phyloP scores from a whole-genome alignment of 768 basidiomycete species.

The Russula virescens region DNA sequence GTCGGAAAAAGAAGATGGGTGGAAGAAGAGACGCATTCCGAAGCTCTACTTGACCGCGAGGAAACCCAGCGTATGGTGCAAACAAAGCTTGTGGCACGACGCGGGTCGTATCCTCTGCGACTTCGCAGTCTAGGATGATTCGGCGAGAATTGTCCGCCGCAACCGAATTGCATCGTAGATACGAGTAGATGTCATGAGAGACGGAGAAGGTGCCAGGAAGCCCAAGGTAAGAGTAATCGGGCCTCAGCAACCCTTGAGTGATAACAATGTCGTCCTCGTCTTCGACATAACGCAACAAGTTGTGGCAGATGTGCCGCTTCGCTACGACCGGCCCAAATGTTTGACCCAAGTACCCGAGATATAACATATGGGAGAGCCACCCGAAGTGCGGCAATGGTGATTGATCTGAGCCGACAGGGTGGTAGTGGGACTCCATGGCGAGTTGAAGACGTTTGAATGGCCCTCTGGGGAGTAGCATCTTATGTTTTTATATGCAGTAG shows the following conservation, averaged over 20 bases:
- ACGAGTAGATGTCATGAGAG: conserved; percentile 9
- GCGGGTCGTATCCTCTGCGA: background rate
- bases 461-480: no score
- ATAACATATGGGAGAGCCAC: conserved; percentile 1
- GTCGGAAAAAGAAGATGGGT: no score
- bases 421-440: background rate
- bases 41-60: conserved; percentile 9
- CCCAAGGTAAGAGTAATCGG: no score
- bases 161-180: conserved; percentile 14
- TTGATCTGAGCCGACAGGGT: background rate
- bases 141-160: conserved; percentile 4
- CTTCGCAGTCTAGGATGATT: no score
- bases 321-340: conserved; percentile 7
- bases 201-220: no score
- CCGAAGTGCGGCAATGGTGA: background rate
- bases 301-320: conserved; percentile 12
- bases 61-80: no score
- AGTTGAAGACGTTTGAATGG: background rate
- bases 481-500: conserved; percentile 3
- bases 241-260: no score
- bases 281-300: background rate
- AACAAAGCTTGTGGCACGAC: conserved; percentile 12
- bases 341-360: no score
- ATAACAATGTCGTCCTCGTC: no score
- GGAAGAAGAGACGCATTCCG: conserved; percentile 6